Base-by-base conservation (phyloP, 2,329 filamentous ascomycete genomes). In the Fusarium liriodendri region DNA sequence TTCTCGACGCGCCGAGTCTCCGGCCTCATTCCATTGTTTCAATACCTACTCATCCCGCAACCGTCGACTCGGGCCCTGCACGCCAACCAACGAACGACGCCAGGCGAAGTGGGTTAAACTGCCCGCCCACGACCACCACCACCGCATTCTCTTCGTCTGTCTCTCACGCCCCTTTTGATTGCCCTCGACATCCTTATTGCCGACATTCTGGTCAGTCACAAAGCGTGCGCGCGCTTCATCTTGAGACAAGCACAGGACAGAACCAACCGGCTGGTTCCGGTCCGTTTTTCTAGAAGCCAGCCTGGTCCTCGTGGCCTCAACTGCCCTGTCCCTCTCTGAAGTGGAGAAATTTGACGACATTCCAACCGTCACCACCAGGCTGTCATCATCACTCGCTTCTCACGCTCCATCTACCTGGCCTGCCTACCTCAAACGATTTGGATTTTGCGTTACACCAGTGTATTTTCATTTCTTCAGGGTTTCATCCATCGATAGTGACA, bases 261-360 rank as follows among this genome's bases (percentile, higher is more conserved):
- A 52, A 62, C 62, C 62, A 55, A 63, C 62, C 62, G 27, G 57
- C 63, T 67, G 62, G 55, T 54, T 69, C 47, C 72, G 64, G 57
- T 58, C 54, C 47, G 42, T 20, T 70, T 64, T 69, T 58, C 67
- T 71, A 74, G 64, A 69, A 75, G 58, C 57, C 33, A 66, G 54
- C 67, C 65, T 70, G 38, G 35, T 62, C 62, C 73, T 73, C 70
- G 73, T 76, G 72, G 59, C 60, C 63, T 72, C 52, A 32, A 55
- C 71, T 69, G 76, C 70, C 64, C 69, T 67, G 64, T 47, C 14
- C 22, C 42, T 72, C 71, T 69, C 50, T 33, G 55, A 40, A 66
- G 76, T 78, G 76, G 76, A 78, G 73, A 78, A 76, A 69, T 65
- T 77, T 70, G 74, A 73, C 74, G 64, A 72, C 73, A 66, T 70